These are phyloP conservation scores for Dictyostelium purpureum DNA, from an alignment of 78 protist species.

Conservation along the genomic window DNA sequence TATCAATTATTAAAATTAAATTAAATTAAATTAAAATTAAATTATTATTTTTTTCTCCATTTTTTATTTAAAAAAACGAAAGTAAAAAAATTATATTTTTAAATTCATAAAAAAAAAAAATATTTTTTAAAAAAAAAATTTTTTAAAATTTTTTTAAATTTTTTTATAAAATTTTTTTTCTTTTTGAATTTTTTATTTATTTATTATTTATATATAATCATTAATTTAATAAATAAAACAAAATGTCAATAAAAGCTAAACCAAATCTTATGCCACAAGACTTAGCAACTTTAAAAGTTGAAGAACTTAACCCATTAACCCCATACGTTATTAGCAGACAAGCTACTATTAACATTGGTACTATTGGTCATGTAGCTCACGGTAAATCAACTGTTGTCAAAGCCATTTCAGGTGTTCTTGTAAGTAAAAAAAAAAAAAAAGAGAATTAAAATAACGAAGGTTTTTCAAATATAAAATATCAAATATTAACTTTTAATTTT, in stretches of 20 bases:
- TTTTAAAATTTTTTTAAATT: too few relatives aligned
- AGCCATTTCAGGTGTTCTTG: constrained; percentile 98
- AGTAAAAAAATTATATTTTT: too few relatives aligned
- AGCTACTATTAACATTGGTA: constrained; percentile 99
- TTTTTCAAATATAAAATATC: not conserved
- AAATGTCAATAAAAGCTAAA: not conserved
- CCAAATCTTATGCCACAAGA: constrained; percentile 57
- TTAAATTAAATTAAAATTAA: too few relatives aligned
- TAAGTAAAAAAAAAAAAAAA: constrained; percentile 3
- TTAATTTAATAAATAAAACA: too few relatives aligned
- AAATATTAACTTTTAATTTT: not conserved
- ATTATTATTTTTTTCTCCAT: not conserved
- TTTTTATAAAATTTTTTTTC: too few relatives aligned
- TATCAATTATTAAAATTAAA: too few relatives aligned
- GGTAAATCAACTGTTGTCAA: constrained; percentile 99
- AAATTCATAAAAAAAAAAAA: too few relatives aligned
- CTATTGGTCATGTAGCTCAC: constrained; percentile 99
- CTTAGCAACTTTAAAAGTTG: constrained; percentile 53
- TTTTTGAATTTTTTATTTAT: too few relatives aligned
- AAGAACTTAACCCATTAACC: constrained; percentile 88
- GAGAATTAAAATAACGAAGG: not conserved
- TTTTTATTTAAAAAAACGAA: too few relatives aligned
- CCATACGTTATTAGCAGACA: constrained; percentile 98
- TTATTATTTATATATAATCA: too few relatives aligned
- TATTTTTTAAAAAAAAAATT: too few relatives aligned